A percentile compares a stretch with the other conserved stretches of the same genome.
Evolutionary conservation across 2,329 filamentous ascomycete species (phyloP).

Genomic region (Alternaria viburni): DNA sequence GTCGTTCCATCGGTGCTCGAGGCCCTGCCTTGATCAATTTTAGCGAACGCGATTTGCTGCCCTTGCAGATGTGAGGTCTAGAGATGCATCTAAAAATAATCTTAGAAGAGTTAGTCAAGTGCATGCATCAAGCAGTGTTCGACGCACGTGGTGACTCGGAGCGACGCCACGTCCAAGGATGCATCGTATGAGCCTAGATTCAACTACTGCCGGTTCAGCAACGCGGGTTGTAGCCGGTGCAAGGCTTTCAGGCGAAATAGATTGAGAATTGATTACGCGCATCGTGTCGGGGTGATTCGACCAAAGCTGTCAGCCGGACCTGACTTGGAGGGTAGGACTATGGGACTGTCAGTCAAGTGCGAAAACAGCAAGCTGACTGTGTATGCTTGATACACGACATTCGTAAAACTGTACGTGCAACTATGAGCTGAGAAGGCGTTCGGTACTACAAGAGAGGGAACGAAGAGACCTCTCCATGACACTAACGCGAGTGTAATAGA

Average conservation of each 20-base stretch:
- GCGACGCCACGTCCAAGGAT: constrained; percentile 2
- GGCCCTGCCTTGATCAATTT: constrained; percentile 32
- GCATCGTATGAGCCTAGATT: constrained; percentile 35
- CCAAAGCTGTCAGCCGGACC: constrained; percentile 17
- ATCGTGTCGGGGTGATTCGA: constrained; percentile 28
- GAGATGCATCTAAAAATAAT: constrained; percentile 38
- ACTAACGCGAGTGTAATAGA: not conserved
- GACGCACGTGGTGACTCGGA: constrained; percentile 17
- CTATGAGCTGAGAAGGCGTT: not conserved
- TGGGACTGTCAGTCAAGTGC: not conserved
- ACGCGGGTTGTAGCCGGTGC: constrained; percentile 27
- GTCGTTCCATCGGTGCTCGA: constrained; percentile 35
- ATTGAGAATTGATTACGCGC: constrained; percentile 45
- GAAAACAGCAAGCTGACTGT: not conserved
- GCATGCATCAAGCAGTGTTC: constrained; percentile 8
- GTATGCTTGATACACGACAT: not conserved
- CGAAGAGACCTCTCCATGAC: not conserved
- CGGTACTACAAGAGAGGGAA: not conserved
- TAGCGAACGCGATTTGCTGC: constrained; percentile 37
- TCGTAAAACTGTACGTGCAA: not conserved
- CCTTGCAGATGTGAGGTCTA: constrained; percentile 35
- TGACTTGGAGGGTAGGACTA: not conserved
- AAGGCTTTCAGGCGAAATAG: constrained; percentile 27
- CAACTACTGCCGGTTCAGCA: constrained; percentile 24
- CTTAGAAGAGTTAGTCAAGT: constrained; percentile 20